These are phyloP conservation scores for Chlorella sorokiniana DNA, from an alignment of 139 green algal genomes.

Conservation along the genomic window DNA sequence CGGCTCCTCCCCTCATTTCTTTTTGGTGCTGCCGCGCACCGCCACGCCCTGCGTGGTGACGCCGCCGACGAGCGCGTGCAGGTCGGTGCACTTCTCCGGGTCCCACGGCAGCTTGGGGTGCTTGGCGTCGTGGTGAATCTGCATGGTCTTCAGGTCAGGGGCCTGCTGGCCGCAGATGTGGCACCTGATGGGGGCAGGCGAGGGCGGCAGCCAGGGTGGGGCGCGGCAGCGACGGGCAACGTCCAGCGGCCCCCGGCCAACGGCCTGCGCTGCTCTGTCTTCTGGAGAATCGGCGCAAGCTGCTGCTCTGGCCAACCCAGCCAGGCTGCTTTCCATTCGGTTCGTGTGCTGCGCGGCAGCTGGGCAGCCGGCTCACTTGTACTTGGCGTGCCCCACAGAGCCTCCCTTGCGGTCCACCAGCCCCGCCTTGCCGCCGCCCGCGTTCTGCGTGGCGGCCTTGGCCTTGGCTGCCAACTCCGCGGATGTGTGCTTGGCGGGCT, in stretches of 20 bases:
- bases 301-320: background rate
- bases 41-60: slow-evolving; percentile 75
- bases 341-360: background rate
- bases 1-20: slow-evolving; percentile 47
- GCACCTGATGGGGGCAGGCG: slow-evolving; percentile 33
- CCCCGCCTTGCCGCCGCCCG: slow-evolving; percentile 74
- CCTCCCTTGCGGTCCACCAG: slow-evolving; percentile 74
- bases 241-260: background rate
- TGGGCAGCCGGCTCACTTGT: slow-evolving; percentile 46
- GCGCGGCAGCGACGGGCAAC: too few relatives aligned
- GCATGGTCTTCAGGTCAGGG: slow-evolving; percentile 78
- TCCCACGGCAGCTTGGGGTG: slow-evolving; percentile 81
- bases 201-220: background rate
- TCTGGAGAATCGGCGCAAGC: too few relatives aligned
- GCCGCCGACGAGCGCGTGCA: slow-evolving; percentile 60
- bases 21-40: slow-evolving; percentile 70
- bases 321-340: background rate
- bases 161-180: slow-evolving; percentile 53
- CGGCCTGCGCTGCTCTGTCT: too few relatives aligned
- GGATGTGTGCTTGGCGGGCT: slow-evolving; percentile 83
- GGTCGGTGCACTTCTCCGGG: slow-evolving; percentile 59
- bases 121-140: slow-evolving; percentile 78
- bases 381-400: slow-evolving; percentile 80
- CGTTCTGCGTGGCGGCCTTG: slow-evolving; percentile 67
- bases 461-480: slow-evolving; percentile 67